Percentiles rank a stretch among this genome's conserved stretches.
These are phyloP conservation scores for Paramarasmius palmivorus DNA, from an alignment of 1,284 basidiomycete genomes.

Conservation along the genomic window DNA sequence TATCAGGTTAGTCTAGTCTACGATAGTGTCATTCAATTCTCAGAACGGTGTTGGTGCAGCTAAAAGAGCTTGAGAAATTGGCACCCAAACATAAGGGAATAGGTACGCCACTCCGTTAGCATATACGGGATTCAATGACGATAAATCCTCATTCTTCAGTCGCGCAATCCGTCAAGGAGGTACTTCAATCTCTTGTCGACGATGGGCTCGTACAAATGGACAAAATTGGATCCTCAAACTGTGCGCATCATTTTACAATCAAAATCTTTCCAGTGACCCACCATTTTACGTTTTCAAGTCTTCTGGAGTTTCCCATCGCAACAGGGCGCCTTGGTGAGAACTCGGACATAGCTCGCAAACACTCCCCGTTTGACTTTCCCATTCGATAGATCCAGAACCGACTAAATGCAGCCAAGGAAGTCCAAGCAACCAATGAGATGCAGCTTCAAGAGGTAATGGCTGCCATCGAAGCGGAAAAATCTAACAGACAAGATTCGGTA, in stretches of 20 bases:
- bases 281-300: constrained; percentile 47
- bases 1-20: constrained; percentile 55
- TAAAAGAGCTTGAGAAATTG: constrained; percentile 88
- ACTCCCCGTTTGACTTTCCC: background rate
- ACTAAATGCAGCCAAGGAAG: constrained; percentile 54
- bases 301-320: constrained; percentile 94
- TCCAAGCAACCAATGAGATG: constrained; percentile 41
- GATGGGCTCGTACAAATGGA: constrained; percentile 82
- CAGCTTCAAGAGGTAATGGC: constrained; percentile 51
- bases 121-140: background rate
- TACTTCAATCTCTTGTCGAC: constrained; percentile 80
- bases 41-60: constrained; percentile 35
- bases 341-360: background rate
- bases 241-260: constrained; percentile 42
- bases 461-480: constrained; percentile 52
- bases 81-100: constrained; percentile 86
- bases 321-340: constrained; percentile 69
- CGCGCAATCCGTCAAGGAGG: constrained; percentile 86
- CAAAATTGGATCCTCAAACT: constrained; percentile 91
- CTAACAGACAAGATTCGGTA: constrained; percentile 67
- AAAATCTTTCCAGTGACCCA: constrained; percentile 16
- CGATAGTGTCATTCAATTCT: background rate
- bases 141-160: constrained; percentile 43
- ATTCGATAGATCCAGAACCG: constrained; percentile 56
- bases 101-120: constrained; percentile 42